phyloP scores from a whole-genome alignment of 805 yeast genomes.

The Hemisphaericaspora nanyangensis region DNA sequence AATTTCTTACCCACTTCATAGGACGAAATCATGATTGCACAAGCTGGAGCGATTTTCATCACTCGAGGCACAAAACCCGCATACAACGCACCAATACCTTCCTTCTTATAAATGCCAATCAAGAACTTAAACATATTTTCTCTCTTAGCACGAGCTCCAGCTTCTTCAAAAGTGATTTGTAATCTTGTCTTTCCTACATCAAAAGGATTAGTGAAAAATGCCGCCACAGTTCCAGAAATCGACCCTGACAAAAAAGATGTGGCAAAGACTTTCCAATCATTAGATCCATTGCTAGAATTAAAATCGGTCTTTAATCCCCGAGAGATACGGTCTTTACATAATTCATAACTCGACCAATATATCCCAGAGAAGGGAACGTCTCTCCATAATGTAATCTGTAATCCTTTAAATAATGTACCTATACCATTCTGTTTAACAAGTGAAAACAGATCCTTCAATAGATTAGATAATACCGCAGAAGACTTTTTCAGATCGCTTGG shows the following conservation, averaged over 20 bases:
- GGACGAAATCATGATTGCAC: slow-evolving; percentile 97
- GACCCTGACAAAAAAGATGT: slow-evolving; percentile 80
- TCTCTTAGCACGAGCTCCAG: slow-evolving; percentile 15
- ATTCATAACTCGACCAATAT: slow-evolving; percentile 87
- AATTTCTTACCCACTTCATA: slow-evolving; percentile 81
- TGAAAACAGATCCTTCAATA: slow-evolving; percentile 49
- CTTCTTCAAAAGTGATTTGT: slow-evolving; percentile 51
- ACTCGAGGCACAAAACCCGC: slow-evolving; percentile 85
- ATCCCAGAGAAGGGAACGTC: slow-evolving; percentile 96
- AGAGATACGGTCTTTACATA: slow-evolving; percentile 27
- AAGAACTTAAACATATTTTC: slow-evolving; percentile 69
- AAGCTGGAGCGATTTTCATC: slow-evolving; percentile 90
- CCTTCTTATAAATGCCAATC: slow-evolving; percentile 56
- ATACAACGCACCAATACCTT: slow-evolving; percentile 81
- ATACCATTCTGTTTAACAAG: slow-evolving; percentile 58
- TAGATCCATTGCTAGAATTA: slow-evolving; percentile 16
- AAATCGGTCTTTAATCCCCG: slow-evolving; percentile 20
- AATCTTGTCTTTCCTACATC: slow-evolving; percentile 95
- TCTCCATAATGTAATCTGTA: slow-evolving; percentile 87
- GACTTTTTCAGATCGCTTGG: slow-evolving; percentile 42
- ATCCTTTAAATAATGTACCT: slow-evolving; percentile 72
- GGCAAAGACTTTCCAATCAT: slow-evolving; percentile 45
- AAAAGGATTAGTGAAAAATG: slow-evolving; percentile 86
- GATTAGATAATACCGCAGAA: slow-evolving; percentile 36
- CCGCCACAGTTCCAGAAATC: slow-evolving; percentile 79